Percentiles rank a stretch among this genome's conserved stretches.
Conservation (phyloP, 2,329 filamentous ascomycete genomes). For the Malbranchea zuffiana region DNA sequence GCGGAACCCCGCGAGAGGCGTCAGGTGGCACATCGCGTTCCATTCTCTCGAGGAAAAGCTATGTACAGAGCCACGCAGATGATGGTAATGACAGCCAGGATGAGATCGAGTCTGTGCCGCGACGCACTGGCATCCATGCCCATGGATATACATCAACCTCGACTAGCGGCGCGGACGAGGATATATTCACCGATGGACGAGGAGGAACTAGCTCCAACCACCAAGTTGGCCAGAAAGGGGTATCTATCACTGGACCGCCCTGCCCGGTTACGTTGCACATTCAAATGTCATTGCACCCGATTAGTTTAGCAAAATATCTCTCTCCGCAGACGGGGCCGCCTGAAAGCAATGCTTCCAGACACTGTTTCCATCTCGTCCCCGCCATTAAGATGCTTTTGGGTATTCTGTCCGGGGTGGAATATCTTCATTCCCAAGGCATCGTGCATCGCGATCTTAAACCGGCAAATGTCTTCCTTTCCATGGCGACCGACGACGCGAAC, state of each 20-base stretch:
- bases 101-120: constrained; percentile 41
- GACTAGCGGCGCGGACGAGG: constrained; percentile 26
- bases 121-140: constrained; percentile 27
- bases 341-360: constrained; percentile 25
- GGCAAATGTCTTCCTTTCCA: constrained; percentile 54
- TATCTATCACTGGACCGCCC: constrained; percentile 20
- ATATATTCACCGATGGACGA: constrained; percentile 34
- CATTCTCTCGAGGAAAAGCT: constrained; percentile 7
- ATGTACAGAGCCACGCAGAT: constrained; percentile 8
- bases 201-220: constrained; percentile 27
- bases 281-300: constrained; percentile 57
- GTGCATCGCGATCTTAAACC: constrained; percentile 60
- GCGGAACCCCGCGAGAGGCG: constrained; percentile 6
- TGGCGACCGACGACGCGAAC: constrained; percentile 28
- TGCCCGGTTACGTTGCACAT: constrained; percentile 47
- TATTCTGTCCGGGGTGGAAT: constrained; percentile 53
- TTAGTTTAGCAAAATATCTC: constrained; percentile 51
- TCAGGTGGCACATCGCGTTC: not conserved
- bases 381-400: constrained; percentile 48
- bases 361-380: constrained; percentile 53
- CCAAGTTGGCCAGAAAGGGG: constrained; percentile 21
- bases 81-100: constrained; percentile 28
- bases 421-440: constrained; percentile 50
- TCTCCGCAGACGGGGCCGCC: constrained; percentile 23
- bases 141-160: constrained; percentile 25